A percentile compares a stretch with the other conserved stretches of the same genome.
Conservation (phyloP, 192 early-diverging fungal genomes). For the Chytriomyces confervae region DNA sequence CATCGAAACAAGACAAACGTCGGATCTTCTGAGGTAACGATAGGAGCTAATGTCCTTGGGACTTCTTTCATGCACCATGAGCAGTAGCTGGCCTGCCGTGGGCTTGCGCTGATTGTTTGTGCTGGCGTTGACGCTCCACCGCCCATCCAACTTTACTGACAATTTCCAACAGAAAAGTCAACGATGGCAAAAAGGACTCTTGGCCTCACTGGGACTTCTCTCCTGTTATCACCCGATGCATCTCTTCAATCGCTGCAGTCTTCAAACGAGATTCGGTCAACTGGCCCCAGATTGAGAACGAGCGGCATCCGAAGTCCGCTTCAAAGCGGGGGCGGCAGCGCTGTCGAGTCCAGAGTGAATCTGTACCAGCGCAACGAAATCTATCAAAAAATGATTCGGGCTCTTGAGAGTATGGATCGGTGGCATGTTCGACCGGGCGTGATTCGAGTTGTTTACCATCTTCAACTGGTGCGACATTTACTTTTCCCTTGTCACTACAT, state of each 20-base stretch:
- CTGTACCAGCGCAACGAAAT: background rate
- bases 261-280: background rate
- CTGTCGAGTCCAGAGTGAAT: background rate
- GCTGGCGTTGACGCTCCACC: slow-evolving; percentile 17
- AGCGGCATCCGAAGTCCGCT: background rate
- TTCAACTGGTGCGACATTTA: background rate
- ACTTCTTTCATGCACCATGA: slow-evolving; percentile 33
- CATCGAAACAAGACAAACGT: slow-evolving; percentile 12
- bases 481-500: background rate
- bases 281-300: background rate
- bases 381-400: background rate
- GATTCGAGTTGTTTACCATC: background rate
- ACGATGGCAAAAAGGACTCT: background rate
- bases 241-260: background rate
- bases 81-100: slow-evolving; percentile 10
- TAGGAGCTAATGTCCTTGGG: background rate
- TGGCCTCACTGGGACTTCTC: background rate
- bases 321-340: background rate
- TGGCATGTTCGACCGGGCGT: background rate
- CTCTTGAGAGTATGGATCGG: background rate
- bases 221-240: background rate
- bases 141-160: slow-evolving; percentile 24
- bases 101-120: slow-evolving; percentile 1
- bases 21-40: background rate
- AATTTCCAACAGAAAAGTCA: slow-evolving; percentile 5